Conservation (phyloP, 208 protist species). For the Leptomonas seymouri region DNA sequence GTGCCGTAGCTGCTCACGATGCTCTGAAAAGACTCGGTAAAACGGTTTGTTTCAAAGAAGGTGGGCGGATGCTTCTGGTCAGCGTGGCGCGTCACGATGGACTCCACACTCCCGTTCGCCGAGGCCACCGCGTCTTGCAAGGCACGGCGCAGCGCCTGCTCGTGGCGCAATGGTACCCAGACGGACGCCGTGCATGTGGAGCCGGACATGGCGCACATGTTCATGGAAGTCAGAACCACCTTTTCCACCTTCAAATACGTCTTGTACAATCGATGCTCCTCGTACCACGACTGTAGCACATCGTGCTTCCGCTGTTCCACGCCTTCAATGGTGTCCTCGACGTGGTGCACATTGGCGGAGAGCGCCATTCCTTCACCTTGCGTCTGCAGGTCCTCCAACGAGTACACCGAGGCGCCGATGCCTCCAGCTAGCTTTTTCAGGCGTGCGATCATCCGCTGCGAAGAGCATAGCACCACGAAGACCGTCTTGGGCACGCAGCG, state of each 20-base stretch:
- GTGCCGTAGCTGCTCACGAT: conserved; percentile 99
- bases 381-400: conserved; percentile 22
- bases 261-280: conserved; percentile 51
- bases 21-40: conserved; percentile 95
- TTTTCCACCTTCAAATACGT: conserved; percentile 54
- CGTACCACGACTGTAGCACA: conserved; percentile 45
- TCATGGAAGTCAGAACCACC: conserved; percentile 80
- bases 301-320: conserved; percentile 44
- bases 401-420: conserved; percentile 94
- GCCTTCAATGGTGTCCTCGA: conserved; percentile 29
- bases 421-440: conserved; percentile 96
- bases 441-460: conserved; percentile 82
- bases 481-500: conserved; percentile 91
- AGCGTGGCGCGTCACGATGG: conserved; percentile 84
- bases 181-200: conserved; percentile 89
- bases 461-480: conserved; percentile 98
- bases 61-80: conserved; percentile 94
- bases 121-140: conserved; percentile 54
- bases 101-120: conserved; percentile 74
- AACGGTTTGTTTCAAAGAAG: conserved; percentile 96
- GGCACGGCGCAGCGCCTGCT: conserved; percentile 49
- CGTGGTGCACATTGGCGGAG: conserved; percentile 10
- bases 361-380: conserved; percentile 15
- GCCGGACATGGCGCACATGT: conserved; percentile 93
- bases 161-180: conserved; percentile 82